Conservation (phyloP, 129 eudicot genomes). For the sunflower (Helianthus annuus) region DNA sequence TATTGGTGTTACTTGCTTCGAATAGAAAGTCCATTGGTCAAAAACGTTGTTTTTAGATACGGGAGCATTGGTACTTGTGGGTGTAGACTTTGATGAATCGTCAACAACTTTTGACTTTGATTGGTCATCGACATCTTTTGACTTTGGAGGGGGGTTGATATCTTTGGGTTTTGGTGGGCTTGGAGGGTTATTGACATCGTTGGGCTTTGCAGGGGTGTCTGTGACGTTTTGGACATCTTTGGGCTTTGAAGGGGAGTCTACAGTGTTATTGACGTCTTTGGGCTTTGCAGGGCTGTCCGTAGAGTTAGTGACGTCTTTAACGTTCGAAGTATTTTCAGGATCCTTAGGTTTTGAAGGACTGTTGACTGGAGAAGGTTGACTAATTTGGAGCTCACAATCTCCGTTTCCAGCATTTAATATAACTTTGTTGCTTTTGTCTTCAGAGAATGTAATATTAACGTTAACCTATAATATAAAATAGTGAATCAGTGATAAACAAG, state of each 20-base stretch:
- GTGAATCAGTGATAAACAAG: neutral
- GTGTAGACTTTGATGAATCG: neutral
- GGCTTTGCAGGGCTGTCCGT: slow-evolving; percentile 11
- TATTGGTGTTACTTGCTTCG: slow-evolving; percentile 51
- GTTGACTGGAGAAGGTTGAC: slow-evolving; percentile 16
- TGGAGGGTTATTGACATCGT: neutral
- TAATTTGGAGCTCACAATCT: slow-evolving; percentile 31
- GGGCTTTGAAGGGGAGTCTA: slow-evolving; percentile 7
- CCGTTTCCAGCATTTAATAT: slow-evolving; percentile 31
- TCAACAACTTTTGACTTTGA: slow-evolving; percentile 13
- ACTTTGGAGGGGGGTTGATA: neutral
- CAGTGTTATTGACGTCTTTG: neutral
- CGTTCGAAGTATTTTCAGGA: neutral
- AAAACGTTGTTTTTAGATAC: slow-evolving; percentile 32
- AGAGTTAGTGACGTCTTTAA: slow-evolving; percentile 12
- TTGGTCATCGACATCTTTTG: neutral
- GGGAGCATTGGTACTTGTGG: slow-evolving; percentile 2
- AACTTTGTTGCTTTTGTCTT: slow-evolving; percentile 34
- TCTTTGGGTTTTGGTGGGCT: slow-evolving; percentile 6
- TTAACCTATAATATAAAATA: slow-evolving; percentile 23
- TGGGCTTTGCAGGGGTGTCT: slow-evolving; percentile 7
- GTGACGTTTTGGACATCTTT: neutral
- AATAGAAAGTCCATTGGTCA: slow-evolving; percentile 30
- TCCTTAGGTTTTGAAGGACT: slow-evolving; percentile 21
- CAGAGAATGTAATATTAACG: slow-evolving; percentile 30